Evolutionary conservation across 2,329 filamentous ascomycete species (phyloP).

Genomic region (Colletotrichum salicis): DNA sequence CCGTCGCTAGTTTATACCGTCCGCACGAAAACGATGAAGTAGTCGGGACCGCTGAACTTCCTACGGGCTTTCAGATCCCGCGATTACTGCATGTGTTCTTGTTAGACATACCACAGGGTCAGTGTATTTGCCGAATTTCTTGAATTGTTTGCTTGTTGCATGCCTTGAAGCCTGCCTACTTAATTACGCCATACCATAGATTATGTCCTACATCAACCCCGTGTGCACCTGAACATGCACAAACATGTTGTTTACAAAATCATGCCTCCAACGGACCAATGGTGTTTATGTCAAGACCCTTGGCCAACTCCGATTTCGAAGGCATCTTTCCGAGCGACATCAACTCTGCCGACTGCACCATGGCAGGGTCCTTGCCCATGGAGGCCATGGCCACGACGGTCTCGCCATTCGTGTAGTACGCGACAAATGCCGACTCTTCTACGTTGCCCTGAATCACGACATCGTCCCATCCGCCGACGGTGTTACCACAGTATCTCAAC

Average conservation of each 20-base stretch:
- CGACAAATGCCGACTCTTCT: slow-evolving; percentile 83
- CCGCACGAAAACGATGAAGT: background rate
- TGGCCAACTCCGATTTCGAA: slow-evolving; percentile 78
- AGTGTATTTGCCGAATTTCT: background rate
- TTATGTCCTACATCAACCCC: background rate
- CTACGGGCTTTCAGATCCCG: background rate
- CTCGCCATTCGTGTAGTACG: slow-evolving; percentile 89
- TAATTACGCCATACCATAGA: background rate
- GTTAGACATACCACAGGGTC: too few relatives aligned
- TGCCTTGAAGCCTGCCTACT: background rate
- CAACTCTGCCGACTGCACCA: slow-evolving; percentile 84
- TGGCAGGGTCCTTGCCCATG: slow-evolving; percentile 90
- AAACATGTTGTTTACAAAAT: background rate
- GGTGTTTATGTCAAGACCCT: slow-evolving; percentile 65
- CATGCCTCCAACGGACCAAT: slow-evolving; percentile 49
- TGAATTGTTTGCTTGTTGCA: background rate
- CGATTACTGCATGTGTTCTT: too few relatives aligned
- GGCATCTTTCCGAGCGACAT: slow-evolving; percentile 88
- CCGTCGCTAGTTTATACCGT: background rate
- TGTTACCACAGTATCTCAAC: slow-evolving; percentile 93
- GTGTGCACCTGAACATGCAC: background rate
- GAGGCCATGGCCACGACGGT: slow-evolving; percentile 89
- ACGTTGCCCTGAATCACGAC: slow-evolving; percentile 81
- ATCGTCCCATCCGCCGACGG: slow-evolving; percentile 83
- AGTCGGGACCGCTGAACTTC: background rate